A percentile compares a stretch with the other conserved stretches of the same genome.
phyloP scores from a whole-genome alignment of 345 rosid genomes.

The Syzygium aqueum region DNA sequence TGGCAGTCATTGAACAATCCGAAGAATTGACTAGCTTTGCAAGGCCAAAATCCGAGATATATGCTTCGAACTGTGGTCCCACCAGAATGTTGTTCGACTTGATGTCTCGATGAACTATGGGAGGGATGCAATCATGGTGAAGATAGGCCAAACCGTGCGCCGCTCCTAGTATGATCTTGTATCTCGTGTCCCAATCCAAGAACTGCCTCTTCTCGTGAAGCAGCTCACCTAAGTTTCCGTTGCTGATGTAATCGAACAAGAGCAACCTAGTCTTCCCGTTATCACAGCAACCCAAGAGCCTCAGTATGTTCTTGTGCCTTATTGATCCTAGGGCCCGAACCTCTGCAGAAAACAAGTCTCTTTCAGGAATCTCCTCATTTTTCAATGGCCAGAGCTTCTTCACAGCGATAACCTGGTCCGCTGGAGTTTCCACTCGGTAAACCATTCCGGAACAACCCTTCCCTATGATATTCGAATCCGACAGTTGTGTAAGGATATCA shows the following conservation, averaged over 20 bases:
- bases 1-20: slow-evolving; percentile 32
- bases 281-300: slow-evolving; percentile 56
- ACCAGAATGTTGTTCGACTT: slow-evolving; percentile 67
- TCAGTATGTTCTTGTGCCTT: slow-evolving; percentile 63
- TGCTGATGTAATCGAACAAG: slow-evolving; percentile 56
- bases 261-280: slow-evolving; percentile 55
- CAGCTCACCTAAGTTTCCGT: slow-evolving; percentile 55
- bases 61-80: slow-evolving; percentile 59
- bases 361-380: slow-evolving; percentile 34
- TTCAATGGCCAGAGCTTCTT: slow-evolving; percentile 62
- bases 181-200: slow-evolving; percentile 65
- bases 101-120: slow-evolving; percentile 67
- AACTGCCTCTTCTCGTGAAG: slow-evolving; percentile 38
- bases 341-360: slow-evolving; percentile 63
- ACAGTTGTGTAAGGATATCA: slow-evolving; percentile 35
- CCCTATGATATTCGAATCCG: slow-evolving; percentile 49
- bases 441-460: slow-evolving; percentile 66
- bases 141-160: slow-evolving; percentile 71
- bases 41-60: slow-evolving; percentile 63
- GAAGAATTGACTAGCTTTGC: slow-evolving; percentile 50
- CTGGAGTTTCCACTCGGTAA: slow-evolving; percentile 47
- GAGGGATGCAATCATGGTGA: slow-evolving; percentile 66
- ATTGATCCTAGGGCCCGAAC: slow-evolving; percentile 58
- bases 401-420: slow-evolving; percentile 51
- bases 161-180: slow-evolving; percentile 52